A percentile compares a stretch with the other conserved stretches of the same genome.
Conservation (phyloP, 2,329 filamentous ascomycete genomes). For the Hypoxylon sp. region DNA sequence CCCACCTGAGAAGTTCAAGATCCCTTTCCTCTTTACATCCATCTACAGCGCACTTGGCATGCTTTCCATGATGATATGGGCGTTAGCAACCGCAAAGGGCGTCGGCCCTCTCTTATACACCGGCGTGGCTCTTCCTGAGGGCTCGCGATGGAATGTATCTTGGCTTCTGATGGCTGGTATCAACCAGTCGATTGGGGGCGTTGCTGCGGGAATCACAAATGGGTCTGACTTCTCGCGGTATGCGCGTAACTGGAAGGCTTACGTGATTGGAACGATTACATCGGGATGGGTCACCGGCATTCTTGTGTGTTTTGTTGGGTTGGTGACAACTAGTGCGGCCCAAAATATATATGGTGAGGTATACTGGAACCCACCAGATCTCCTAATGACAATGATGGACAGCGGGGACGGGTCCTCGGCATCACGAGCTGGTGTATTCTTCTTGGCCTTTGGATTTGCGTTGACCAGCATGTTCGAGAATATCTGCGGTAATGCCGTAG, state of each 20-base stretch:
- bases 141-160: constrained; percentile 57
- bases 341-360: constrained; percentile 62
- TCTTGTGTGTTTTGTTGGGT: constrained; percentile 60
- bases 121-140: constrained; percentile 56
- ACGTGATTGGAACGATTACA: constrained; percentile 58
- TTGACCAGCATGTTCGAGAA: constrained; percentile 62
- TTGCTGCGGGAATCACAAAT: constrained; percentile 57
- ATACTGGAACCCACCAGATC: constrained; percentile 63
- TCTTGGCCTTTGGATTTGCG: constrained; percentile 55
- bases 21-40: constrained; percentile 62
- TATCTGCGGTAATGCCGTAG: constrained; percentile 56
- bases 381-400: constrained; percentile 63
- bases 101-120: constrained; percentile 61
- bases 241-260: constrained; percentile 54
- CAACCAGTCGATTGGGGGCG: constrained; percentile 60
- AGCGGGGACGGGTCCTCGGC: constrained; percentile 57
- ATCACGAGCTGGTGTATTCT: constrained; percentile 53
- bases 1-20: constrained; percentile 65
- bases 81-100: constrained; percentile 60
- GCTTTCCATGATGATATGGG: constrained; percentile 66
- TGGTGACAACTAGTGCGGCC: constrained; percentile 61
- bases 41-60: constrained; percentile 63
- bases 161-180: constrained; percentile 64
- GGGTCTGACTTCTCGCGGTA: constrained; percentile 63
- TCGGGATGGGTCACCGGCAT: constrained; percentile 60